Conservation (phyloP, 495 filamentous ascomycete species). For the Xylaria cubensis region DNA sequence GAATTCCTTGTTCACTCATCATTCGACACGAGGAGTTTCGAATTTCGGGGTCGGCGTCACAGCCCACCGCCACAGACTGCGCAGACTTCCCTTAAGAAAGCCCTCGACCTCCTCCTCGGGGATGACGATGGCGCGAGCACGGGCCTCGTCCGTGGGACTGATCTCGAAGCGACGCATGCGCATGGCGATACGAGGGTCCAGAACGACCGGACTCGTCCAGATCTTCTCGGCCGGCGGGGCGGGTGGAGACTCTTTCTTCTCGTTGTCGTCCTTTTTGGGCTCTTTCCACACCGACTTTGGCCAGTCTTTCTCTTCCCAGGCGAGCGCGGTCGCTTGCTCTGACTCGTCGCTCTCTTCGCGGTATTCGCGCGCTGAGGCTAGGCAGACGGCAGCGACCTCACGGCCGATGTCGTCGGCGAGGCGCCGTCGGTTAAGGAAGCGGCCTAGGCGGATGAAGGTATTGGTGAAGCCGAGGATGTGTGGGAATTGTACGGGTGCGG, state of each 20-base stretch:
- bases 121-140: slow-evolving; percentile 65
- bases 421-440: slow-evolving; percentile 84
- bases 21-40: slow-evolving; percentile 27
- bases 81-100: slow-evolving; percentile 59
- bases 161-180: slow-evolving; percentile 84
- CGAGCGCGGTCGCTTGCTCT: slow-evolving; percentile 76
- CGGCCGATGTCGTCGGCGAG: slow-evolving; percentile 88
- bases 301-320: slow-evolving; percentile 86
- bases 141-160: slow-evolving; percentile 68
- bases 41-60: slow-evolving; percentile 38
- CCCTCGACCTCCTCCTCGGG: slow-evolving; percentile 73
- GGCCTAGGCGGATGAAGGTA: slow-evolving; percentile 83
- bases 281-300: slow-evolving; percentile 77
- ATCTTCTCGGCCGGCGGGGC: slow-evolving; percentile 60
- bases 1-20: background rate
- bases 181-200: slow-evolving; percentile 77
- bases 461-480: slow-evolving; percentile 94
- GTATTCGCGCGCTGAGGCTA: slow-evolving; percentile 65
- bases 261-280: slow-evolving; percentile 66
- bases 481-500: slow-evolving; percentile 76
- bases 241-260: slow-evolving; percentile 27
- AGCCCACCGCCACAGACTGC: slow-evolving; percentile 54
- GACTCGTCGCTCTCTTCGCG: slow-evolving; percentile 41
- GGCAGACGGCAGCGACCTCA: slow-evolving; percentile 83
- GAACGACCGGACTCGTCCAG: slow-evolving; percentile 77